These are phyloP conservation scores for Fusarium liriodendri DNA, from an alignment of 2,329 filamentous ascomycete species.

Conservation along the genomic window DNA sequence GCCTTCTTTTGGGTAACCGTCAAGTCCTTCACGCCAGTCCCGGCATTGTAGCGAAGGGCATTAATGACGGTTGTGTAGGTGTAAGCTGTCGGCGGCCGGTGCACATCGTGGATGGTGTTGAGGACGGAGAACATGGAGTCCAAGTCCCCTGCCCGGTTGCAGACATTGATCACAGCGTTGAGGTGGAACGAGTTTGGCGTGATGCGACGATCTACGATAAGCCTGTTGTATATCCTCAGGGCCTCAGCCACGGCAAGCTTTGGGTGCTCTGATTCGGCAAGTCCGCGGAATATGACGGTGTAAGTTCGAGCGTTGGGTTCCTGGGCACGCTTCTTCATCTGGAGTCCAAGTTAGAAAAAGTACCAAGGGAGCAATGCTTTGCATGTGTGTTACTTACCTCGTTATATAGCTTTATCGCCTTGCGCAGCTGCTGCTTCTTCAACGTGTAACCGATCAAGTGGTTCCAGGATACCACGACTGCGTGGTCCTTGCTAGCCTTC, in stretches of 20 bases:
- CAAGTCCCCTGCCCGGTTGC: conserved; percentile 78
- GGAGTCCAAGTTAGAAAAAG: conserved; percentile 25
- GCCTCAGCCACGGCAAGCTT: conserved; percentile 74
- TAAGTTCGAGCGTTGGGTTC: conserved; percentile 85
- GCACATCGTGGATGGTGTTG: conserved; percentile 74
- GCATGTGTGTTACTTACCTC: conserved; percentile 67
- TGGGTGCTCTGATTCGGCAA: conserved; percentile 69
- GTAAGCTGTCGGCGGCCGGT: conserved; percentile 70
- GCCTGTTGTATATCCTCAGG: conserved; percentile 79
- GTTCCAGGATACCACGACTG: conserved; percentile 88
- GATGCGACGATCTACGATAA: conserved; percentile 72
- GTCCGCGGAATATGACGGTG: conserved; percentile 83
- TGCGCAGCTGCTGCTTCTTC: conserved; percentile 66
- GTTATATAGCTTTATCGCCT: conserved; percentile 86
- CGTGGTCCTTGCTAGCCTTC: conserved; percentile 71
- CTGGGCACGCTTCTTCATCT: conserved; percentile 96
- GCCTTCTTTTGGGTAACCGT: conserved; percentile 46
- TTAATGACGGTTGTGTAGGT: conserved; percentile 90
- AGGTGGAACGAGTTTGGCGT: conserved; percentile 83
- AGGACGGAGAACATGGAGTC: conserved; percentile 84
- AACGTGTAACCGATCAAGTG: conserved; percentile 80
- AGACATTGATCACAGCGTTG: conserved; percentile 89
- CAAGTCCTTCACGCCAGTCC: conserved; percentile 42
- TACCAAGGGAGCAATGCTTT: background rate
- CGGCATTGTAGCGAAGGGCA: conserved; percentile 66